These are phyloP conservation scores for Diospyros kaki DNA, from an alignment of 148 eudicot species.

Conservation along the genomic window DNA sequence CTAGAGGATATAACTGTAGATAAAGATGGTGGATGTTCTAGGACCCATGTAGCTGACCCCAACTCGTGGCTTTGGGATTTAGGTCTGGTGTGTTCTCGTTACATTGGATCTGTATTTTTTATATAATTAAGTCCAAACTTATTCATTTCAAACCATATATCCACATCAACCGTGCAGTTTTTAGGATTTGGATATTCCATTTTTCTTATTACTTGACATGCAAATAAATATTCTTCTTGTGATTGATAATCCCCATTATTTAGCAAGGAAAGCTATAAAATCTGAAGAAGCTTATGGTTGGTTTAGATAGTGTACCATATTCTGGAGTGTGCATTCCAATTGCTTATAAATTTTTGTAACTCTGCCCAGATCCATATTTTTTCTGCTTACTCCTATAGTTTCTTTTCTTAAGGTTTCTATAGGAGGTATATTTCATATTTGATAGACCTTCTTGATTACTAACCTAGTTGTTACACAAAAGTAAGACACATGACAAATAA, in stretches of 20 bases:
- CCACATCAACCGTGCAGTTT: not conserved
- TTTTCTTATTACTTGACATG: not conserved
- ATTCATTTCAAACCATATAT: not conserved
- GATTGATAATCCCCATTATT: not conserved
- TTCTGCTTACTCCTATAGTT: not conserved
- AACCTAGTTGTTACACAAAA: no score
- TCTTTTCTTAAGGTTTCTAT: not conserved
- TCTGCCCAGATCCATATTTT: not conserved
- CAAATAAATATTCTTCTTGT: not conserved
- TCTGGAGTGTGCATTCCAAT: no score
- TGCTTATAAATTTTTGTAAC: no score
- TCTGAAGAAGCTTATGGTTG: not conserved
- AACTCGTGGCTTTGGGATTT: no score
- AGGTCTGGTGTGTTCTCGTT: no score
- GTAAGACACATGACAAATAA: no score
- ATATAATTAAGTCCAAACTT: slow-evolving; percentile 2
- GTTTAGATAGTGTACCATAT: not conserved
- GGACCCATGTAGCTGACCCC: not conserved
- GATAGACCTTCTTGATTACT: no score
- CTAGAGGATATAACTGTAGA: no score
- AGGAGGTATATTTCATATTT: not conserved
- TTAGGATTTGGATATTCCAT: not conserved
- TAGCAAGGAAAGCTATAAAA: not conserved
- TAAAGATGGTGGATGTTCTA: no score
- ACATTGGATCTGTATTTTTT: no score